These are phyloP conservation scores for Conoideocrella luteorostrata DNA, from an alignment of 2,329 filamentous ascomycete species.

Conservation along the genomic window DNA sequence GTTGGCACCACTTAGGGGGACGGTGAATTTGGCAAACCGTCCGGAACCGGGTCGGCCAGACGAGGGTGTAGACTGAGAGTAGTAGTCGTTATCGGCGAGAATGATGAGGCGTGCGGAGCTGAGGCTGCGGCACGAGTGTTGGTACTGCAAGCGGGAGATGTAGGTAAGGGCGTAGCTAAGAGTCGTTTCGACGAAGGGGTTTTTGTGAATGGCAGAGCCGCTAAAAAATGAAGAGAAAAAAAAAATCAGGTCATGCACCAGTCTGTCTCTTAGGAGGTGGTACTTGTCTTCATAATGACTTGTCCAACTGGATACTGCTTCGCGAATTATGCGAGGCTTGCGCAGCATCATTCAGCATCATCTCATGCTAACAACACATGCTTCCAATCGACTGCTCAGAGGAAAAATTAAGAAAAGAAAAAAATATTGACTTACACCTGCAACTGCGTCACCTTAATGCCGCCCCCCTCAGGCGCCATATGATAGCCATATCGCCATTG, in stretches of 20 bases:
- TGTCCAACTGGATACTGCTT: too few relatives aligned
- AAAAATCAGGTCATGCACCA: too few relatives aligned
- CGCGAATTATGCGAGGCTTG: too few relatives aligned
- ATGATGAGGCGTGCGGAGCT: constrained; percentile 72
- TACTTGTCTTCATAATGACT: too few relatives aligned
- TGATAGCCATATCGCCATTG: constrained; percentile 84
- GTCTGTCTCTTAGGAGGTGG: too few relatives aligned
- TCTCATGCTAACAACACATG: too few relatives aligned
- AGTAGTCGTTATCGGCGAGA: constrained; percentile 94
- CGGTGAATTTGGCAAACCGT: constrained; percentile 72
- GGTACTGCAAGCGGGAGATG: constrained; percentile 42
- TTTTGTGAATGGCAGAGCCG: constrained; percentile 43
- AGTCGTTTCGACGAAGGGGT: constrained; percentile 89
- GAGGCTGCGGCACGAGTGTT: constrained; percentile 43
- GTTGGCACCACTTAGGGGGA: constrained; percentile 71
- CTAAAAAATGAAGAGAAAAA: constrained; percentile 21
- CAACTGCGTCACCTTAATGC: constrained; percentile 73
- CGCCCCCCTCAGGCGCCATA: constrained; percentile 63
- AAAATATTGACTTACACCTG: constrained; percentile 61
- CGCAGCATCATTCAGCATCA: too few relatives aligned
- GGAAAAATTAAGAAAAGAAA: background rate
- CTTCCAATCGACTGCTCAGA: too few relatives aligned
- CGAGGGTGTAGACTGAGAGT: constrained; percentile 54
- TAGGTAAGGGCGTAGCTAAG: constrained; percentile 84
- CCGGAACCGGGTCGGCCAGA: constrained; percentile 20